Base-by-base conservation (phyloP, 2,329 filamentous ascomycete genomes). In the Sporothrix dimorphospora region DNA sequence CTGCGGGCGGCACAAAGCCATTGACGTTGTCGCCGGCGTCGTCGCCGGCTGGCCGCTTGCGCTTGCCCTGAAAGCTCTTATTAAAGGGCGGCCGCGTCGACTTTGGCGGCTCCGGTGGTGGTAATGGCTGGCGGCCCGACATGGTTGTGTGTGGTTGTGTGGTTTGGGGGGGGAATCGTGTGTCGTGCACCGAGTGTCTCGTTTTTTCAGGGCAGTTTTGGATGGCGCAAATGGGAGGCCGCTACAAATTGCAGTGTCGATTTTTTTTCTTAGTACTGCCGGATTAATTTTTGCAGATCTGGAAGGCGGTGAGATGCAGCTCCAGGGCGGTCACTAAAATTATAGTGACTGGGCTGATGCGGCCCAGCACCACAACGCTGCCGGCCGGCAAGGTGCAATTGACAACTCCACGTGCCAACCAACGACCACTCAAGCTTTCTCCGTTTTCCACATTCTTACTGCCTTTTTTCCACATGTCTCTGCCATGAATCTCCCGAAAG, bases 41-140 rank as follows among this genome's bases (percentile, higher is more conserved):
- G 40, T 70, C 71, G 63, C 63, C 73, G 27, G 40, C 9, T 1
- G 61, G 42, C 8, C 73, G 71, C 65, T 74, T 74, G 45, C 73
- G 71, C 63, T 74, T 74, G 21, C 67, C 65, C 47, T 72, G 72
- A 16, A 61, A 63, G 16, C 53, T 38, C 40, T n/a, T 21, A 24
- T 69, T 65, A 12, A 71, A 68, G 12, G 47, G 66, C 45, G 53
- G 65, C 38, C 70, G 72, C 24, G 49, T 24, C 57, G 72, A 66
- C 70, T 69, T 71, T 1, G 69, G 72, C 61, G 69, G 68, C 27
- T 66, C 55, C 24, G 55, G 72, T 21, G 63, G 70, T 3, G 72
- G 70, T 38, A 72, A 30, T 59, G 72, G 70, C 34, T 59, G 45
- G 59, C 70, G 67, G 21, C 12, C 71, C 7, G 71, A 72, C 72